Conservation (phyloP, 345 rosid species). For the Salix caprea region DNA sequence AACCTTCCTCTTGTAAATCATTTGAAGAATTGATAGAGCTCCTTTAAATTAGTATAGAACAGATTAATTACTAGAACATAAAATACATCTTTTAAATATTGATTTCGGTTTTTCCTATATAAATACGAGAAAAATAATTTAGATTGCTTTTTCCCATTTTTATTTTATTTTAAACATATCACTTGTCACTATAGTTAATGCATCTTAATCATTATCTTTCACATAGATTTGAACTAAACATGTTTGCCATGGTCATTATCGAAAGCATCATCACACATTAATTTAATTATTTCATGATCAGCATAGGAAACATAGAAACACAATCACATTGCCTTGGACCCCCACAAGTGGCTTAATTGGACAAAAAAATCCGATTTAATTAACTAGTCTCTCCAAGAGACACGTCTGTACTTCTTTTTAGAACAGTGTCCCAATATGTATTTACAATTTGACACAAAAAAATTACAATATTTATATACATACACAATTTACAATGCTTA, state of each 20-base stretch:
- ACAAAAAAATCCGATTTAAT: background rate
- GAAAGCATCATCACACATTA: background rate
- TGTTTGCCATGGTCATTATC: constrained; percentile 35
- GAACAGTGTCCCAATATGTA: background rate
- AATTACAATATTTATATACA: no score
- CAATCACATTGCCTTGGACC: constrained; percentile 31
- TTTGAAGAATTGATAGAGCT: no score
- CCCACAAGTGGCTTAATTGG: constrained; percentile 3
- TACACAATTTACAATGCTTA: background rate
- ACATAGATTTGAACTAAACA: constrained; percentile 19
- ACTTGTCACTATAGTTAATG: constrained; percentile 25
- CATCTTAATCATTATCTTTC: constrained; percentile 34
- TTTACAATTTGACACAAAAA: background rate
- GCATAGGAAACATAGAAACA: constrained; percentile 38
- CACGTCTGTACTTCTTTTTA: background rate
- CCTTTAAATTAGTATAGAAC: no score
- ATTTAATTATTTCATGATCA: constrained; percentile 10
- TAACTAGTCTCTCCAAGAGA: background rate
- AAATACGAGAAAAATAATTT: background rate
- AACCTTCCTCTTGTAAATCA: no score
- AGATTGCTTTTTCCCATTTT: background rate
- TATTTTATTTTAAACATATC: background rate
- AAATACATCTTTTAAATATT: background rate
- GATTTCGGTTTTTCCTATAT: background rate
- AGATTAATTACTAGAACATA: background rate